Base-by-base conservation (phyloP, 495 filamentous ascomycete species). In the Hamigera avellanea region DNA sequence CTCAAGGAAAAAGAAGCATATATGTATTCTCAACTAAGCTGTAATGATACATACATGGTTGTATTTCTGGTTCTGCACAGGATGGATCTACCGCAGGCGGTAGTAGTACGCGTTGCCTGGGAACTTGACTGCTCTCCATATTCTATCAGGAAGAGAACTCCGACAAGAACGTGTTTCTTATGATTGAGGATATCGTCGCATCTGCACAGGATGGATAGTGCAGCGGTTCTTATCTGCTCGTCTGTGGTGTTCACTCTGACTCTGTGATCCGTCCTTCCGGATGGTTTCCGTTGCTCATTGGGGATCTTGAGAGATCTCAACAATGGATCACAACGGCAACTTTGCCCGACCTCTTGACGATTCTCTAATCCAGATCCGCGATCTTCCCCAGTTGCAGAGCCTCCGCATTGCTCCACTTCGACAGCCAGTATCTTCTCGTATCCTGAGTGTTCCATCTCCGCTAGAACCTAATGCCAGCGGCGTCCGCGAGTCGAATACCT, bases 331-430 rank as follows among this genome's bases (percentile, higher is more conserved):
- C 21, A 49, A 38, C 33, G 50, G 47, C 43, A 42, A 43, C 6
- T 44, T 49, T 32, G 29, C 35, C 27, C 53, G 57, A 39, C 49
- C 54, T 29, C 54, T 61, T 18, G 63, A 67, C 40, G 64, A 69
- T 44, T 53, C 61, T 23, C 34, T 54, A 27, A 43, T 27, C 18
- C 43, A 49, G 19, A 44, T 59, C 28, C 64, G 65, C 40, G 66
- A 69, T 44, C 50, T 68, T 18, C 62, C 63, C 33, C 57, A 62
- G 35, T 54, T 61, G 7, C 57, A 57, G 19, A 49, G 58, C 36
- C 49, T 72, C 27, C 61, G 61, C 36, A 73, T 73, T 33, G 61
- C 69, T 39, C 67, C 68, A 35, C 51, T 73, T 28, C 64, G 66
- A 26, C 63, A 67, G 34, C 66, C 64, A 9, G 60, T 59, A 14